Conservation (phyloP, 2,329 filamentous ascomycete genomes). For the Monilinia polystroma region DNA sequence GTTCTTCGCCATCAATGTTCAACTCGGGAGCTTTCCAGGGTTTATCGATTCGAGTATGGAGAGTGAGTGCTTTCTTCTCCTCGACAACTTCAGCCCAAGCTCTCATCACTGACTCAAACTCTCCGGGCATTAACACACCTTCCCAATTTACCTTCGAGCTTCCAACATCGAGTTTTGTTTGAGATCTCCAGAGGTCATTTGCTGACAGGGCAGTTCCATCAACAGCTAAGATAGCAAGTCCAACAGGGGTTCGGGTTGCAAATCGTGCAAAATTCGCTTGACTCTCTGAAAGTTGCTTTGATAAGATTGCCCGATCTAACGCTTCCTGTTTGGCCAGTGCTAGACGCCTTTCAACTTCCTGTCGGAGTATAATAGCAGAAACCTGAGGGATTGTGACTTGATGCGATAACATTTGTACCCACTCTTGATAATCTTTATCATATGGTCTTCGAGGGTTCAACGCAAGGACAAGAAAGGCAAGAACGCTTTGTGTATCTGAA, state of each 20-base stretch:
- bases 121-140: conserved; percentile 11
- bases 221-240: conserved; percentile 67
- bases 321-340: conserved; percentile 50
- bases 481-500: conserved; percentile 62
- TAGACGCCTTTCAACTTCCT: conserved; percentile 1
- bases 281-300: conserved; percentile 60
- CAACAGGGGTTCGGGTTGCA: conserved; percentile 70
- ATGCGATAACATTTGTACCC: conserved; percentile 42
- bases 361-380: conserved; percentile 62
- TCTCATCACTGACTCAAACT: not conserved
- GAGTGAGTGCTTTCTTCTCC: not conserved
- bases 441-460: conserved; percentile 75
- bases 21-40: conserved; percentile 12
- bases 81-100: conserved; percentile 22
- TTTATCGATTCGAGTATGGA: conserved; percentile 5
- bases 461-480: conserved; percentile 41
- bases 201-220: conserved; percentile 49
- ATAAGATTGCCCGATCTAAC: conserved; percentile 64
- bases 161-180: conserved; percentile 23
- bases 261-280: conserved; percentile 68
- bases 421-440: conserved; percentile 67
- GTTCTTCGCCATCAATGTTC: conserved; percentile 7
- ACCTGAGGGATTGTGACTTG: conserved; percentile 62
- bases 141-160: conserved; percentile 14
- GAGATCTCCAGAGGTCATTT: conserved; percentile 28